These are phyloP conservation scores for Tolypocladium guangdongense DNA, from an alignment of 2,329 filamentous ascomycete species.

Conservation along the genomic window DNA sequence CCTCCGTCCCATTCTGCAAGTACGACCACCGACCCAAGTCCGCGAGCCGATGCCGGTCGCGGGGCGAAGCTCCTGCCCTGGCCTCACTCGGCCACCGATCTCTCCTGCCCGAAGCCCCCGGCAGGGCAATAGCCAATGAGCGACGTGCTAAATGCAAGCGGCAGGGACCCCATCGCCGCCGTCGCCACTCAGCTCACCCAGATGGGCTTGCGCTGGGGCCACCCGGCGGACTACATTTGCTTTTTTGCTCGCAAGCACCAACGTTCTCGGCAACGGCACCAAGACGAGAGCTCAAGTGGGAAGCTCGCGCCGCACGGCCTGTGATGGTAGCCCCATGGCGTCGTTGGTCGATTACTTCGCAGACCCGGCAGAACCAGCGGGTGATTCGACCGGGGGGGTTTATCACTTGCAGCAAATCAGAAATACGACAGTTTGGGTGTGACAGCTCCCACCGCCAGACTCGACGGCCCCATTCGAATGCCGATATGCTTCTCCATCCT, in stretches of 20 bases:
- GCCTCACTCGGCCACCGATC: not conserved
- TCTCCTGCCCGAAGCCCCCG: not conserved
- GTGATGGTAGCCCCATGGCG: too few species aligned
- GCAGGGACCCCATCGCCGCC: not conserved
- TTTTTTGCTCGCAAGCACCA: not conserved
- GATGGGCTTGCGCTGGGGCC: too few species aligned
- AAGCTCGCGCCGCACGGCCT: too few species aligned
- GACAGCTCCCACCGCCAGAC: too few species aligned
- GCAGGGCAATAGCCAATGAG: not conserved
- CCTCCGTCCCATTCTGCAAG: not conserved
- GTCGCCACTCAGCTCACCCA: not conserved
- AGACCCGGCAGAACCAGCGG: not conserved
- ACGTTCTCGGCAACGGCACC: not conserved
- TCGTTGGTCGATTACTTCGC: too few species aligned
- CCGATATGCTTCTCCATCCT: too few species aligned
- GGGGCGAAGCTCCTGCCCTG: not conserved
- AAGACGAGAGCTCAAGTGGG: not conserved
- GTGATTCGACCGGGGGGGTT: not conserved
- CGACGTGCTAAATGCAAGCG: not conserved
- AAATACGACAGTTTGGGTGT: not conserved
- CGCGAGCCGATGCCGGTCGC: not conserved
- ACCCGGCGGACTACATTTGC: too few species aligned
- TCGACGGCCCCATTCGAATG: too few species aligned
- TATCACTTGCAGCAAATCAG: not conserved
- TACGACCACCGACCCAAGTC: not conserved